Evolutionary conservation across 768 basidiomycete species (phyloP).

Genomic region (Rhizopogon vulgaris): DNA sequence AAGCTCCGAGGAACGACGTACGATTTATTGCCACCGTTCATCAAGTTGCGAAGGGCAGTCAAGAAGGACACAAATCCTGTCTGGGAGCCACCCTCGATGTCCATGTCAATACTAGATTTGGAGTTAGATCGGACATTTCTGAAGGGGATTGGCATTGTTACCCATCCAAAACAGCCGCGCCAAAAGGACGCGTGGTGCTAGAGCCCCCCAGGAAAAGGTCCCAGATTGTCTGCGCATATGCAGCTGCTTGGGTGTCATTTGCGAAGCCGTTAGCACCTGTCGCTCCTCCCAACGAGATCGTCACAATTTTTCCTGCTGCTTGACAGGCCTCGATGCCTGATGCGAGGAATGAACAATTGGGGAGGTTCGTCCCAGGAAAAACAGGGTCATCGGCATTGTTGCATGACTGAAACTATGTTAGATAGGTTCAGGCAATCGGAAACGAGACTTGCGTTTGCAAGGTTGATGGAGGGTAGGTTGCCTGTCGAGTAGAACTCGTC

Average conservation of each 20-base stretch:
- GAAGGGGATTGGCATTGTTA: constrained; percentile 16
- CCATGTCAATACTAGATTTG: constrained; percentile 32
- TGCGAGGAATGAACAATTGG: constrained; percentile 56
- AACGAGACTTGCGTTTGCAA: constrained; percentile 44
- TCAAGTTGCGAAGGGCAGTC: constrained; percentile 19
- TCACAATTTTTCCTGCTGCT: constrained; percentile 54
- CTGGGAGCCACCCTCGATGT: constrained; percentile 40
- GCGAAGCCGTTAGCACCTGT: constrained; percentile 57
- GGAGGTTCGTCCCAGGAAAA: constrained; percentile 57
- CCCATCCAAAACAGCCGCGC: constrained; percentile 69
- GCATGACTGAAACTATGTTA: constrained; percentile 44
- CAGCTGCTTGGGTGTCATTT: constrained; percentile 47
- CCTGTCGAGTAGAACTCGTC: constrained; percentile 54
- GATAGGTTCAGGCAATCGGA: background rate
- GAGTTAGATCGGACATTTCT: background rate
- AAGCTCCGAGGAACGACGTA: constrained; percentile 10
- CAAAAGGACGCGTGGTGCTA: constrained; percentile 62
- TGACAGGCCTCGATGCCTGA: constrained; percentile 62
- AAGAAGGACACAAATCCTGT: constrained; percentile 25
- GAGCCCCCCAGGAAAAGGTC: constrained; percentile 59
- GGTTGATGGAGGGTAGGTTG: constrained; percentile 50
- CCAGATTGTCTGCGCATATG: constrained; percentile 68
- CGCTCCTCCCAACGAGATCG: constrained; percentile 55
- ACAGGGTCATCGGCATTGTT: constrained; percentile 48
- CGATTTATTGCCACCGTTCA: constrained; percentile 22